Evolutionary conservation across 31 red algal genomes (phyloP).

Genomic region (Asparagopsis taxiformis): DNA sequence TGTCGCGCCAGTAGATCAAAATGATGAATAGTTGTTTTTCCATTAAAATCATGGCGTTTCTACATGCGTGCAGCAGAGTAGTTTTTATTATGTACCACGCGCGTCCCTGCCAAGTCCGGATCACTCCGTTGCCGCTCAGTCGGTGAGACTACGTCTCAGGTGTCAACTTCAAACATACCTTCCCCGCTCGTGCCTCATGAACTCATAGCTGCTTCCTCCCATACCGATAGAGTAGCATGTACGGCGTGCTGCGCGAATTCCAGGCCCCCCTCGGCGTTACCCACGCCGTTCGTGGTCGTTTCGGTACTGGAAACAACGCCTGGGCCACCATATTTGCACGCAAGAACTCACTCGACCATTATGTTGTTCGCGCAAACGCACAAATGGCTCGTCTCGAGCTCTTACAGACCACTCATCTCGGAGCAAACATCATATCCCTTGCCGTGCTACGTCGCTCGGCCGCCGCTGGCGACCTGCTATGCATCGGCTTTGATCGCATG

Average conservation of each 20-base stretch:
- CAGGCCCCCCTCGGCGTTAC: slow-evolving; percentile 66
- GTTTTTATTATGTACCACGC: too few species aligned
- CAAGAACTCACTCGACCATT: slow-evolving; percentile 50
- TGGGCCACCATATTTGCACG: slow-evolving; percentile 49
- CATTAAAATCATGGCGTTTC: too few species aligned
- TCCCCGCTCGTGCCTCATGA: too few species aligned
- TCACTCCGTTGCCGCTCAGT: too few species aligned
- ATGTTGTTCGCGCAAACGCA: slow-evolving; percentile 64
- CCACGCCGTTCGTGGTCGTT: slow-evolving; percentile 62
- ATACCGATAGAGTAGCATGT: slow-evolving; percentile 35
- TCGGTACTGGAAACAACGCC: slow-evolving; percentile 40
- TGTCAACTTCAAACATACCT: too few species aligned
- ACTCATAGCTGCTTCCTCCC: background rate
- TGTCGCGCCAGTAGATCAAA: too few species aligned
- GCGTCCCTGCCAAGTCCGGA: too few species aligned
- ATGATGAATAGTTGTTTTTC: too few species aligned
- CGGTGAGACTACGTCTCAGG: too few species aligned
- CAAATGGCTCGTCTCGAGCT: slow-evolving; percentile 53
- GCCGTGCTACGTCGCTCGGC: slow-evolving; percentile 25
- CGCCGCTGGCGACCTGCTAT: slow-evolving; percentile 39
- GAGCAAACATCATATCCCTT: slow-evolving; percentile 35
- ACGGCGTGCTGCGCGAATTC: slow-evolving; percentile 63
- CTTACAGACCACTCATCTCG: slow-evolving; percentile 40
- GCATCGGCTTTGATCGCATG: slow-evolving; percentile 55
- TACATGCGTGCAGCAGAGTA: too few species aligned